Conservation (phyloP, 495 filamentous ascomycete species). For the Aspergillus ellipticus region DNA sequence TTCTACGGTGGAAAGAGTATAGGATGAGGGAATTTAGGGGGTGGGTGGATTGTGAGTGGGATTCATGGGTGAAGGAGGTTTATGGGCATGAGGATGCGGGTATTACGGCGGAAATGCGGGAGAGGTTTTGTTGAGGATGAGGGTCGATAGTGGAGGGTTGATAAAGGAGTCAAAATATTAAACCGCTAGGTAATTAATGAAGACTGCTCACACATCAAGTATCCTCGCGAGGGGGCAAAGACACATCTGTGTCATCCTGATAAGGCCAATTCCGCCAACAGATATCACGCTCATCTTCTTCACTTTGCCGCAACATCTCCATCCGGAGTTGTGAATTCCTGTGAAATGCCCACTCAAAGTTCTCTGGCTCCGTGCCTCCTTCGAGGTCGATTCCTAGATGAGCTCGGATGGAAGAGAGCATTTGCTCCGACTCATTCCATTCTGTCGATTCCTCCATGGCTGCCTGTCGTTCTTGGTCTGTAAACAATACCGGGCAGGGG, state of each 20-base stretch:
- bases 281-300: constrained; percentile 17
- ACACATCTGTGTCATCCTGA: constrained; percentile 21
- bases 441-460: constrained; percentile 30
- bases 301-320: constrained; percentile 27
- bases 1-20: constrained; percentile 1
- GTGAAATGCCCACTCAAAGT: constrained; percentile 24
- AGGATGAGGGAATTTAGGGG: neutral
- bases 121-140: no score
- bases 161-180: no score
- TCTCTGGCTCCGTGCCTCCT: constrained; percentile 30
- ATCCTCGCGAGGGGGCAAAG: neutral
- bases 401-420: constrained; percentile 25
- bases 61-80: constrained; percentile 1
- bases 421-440: constrained; percentile 36
- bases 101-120: neutral
- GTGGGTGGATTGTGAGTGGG: constrained; percentile 10
- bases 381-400: constrained; percentile 28
- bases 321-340: constrained; percentile 22
- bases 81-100: constrained; percentile 10
- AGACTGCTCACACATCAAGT: no score
- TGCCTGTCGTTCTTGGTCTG: constrained; percentile 25
- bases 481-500: constrained; percentile 26
- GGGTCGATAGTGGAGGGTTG: no score
- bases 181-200: no score
- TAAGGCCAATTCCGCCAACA: constrained; percentile 34